Conservation (phyloP, 2,329 filamentous ascomycete genomes). For the Aspergillus sp. region DNA sequence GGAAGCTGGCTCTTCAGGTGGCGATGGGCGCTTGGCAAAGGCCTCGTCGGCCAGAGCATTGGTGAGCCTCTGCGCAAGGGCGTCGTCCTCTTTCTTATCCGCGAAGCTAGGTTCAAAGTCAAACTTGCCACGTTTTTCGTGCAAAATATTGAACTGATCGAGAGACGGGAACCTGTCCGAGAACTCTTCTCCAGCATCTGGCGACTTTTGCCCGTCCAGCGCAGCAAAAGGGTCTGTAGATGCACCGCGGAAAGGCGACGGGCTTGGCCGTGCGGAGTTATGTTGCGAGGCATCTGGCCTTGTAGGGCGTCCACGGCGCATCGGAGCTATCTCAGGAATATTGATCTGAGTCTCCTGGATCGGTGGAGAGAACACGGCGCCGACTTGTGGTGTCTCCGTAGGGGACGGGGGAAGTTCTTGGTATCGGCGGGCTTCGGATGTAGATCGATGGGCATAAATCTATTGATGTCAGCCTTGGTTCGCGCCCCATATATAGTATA, state of each 20-base stretch:
- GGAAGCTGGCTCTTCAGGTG: slow-evolving; percentile 34
- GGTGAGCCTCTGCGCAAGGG: slow-evolving; percentile 69
- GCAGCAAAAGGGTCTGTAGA: slow-evolving; percentile 87
- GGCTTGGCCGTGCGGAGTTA: slow-evolving; percentile 60
- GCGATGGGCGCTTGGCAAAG: slow-evolving; percentile 61
- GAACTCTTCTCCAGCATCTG: slow-evolving; percentile 71
- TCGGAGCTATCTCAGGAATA: slow-evolving; percentile 89
- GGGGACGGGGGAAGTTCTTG: slow-evolving; percentile 64
- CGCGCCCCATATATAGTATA: background rate
- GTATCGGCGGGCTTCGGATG: slow-evolving; percentile 65
- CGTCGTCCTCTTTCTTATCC: slow-evolving; percentile 49
- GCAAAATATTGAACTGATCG: slow-evolving; percentile 88
- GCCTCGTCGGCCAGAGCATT: slow-evolving; percentile 83
- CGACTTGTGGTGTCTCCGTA: slow-evolving; percentile 66
- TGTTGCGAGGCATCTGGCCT: slow-evolving; percentile 51
- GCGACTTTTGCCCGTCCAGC: slow-evolving; percentile 69
- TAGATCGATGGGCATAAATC: slow-evolving; percentile 72
- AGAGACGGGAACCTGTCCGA: slow-evolving; percentile 85
- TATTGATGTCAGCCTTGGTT: slow-evolving; percentile 37
- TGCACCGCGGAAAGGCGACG: slow-evolving; percentile 71
- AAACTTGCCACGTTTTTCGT: slow-evolving; percentile 82
- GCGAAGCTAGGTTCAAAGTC: slow-evolving; percentile 70
- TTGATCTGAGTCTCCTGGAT: slow-evolving; percentile 67
- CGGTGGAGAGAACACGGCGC: slow-evolving; percentile 80
- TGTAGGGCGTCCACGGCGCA: slow-evolving; percentile 82